A percentile compares a stretch with the other conserved stretches of the same genome.
phyloP scores from a whole-genome alignment of 441 rosid genomes.

The Heliophila coronopifolia region DNA sequence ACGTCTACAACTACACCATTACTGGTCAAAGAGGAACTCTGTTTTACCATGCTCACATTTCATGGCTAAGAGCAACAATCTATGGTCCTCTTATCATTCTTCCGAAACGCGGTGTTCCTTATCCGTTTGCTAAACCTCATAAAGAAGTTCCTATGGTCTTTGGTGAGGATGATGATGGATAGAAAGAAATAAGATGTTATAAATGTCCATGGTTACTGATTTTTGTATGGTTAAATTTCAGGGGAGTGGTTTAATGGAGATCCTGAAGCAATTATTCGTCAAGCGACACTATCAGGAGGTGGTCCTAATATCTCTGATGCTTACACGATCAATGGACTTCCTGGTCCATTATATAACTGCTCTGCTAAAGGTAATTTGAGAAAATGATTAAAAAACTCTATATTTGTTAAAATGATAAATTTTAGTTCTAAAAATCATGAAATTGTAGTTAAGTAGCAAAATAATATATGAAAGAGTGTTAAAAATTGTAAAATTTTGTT shows the following conservation, averaged over 20 bases:
- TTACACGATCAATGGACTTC: constrained; percentile 60
- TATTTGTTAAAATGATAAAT: no score
- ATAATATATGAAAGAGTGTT: no score
- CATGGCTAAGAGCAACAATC: constrained; percentile 59
- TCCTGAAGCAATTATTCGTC: constrained; percentile 49
- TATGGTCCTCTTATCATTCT: constrained; percentile 60
- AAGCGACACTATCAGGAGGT: constrained; percentile 54
- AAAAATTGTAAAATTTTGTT: no score
- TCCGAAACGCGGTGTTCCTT: constrained; percentile 39
- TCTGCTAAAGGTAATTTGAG: constrained; percentile 54
- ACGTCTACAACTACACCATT: constrained; percentile 55
- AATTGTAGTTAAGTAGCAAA: no score
- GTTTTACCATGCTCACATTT: constrained; percentile 61
- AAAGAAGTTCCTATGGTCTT: constrained; percentile 52
- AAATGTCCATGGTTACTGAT: no score
- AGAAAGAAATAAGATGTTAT: no score
- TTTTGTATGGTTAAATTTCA: no score
- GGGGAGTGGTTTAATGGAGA: constrained; percentile 79
- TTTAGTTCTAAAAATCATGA: no score
- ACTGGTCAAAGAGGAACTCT: constrained; percentile 68
- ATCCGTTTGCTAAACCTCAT: constrained; percentile 56
- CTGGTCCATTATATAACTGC: constrained; percentile 70
- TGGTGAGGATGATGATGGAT: constrained; percentile 30
- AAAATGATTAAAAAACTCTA: no score
- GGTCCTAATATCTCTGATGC: constrained; percentile 71